These are phyloP conservation scores for Cutaneotrichosporon dermatis DNA, from an alignment of 1,284 basidiomycete genomes.

Conservation along the genomic window DNA sequence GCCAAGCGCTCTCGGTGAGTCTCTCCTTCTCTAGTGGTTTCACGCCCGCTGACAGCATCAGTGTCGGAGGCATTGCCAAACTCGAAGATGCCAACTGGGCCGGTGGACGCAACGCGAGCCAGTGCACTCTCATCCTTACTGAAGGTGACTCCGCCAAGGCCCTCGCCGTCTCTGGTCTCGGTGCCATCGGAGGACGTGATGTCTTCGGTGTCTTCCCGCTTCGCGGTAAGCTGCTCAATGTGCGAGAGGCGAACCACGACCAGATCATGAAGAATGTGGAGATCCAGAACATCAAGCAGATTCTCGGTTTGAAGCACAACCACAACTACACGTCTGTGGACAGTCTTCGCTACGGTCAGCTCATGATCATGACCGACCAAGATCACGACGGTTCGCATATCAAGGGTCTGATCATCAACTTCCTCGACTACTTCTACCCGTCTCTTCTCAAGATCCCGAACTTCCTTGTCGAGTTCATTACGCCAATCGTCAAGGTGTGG, in stretches of 20 bases:
- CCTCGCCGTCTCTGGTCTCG: constrained; percentile 87
- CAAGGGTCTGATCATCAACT: constrained; percentile 98
- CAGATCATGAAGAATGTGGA: constrained; percentile 98
- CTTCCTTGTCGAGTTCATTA: constrained; percentile 98
- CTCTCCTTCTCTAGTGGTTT: neutral
- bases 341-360: constrained; percentile 82
- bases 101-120: constrained; percentile 71
- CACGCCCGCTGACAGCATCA: constrained; percentile 50
- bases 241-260: constrained; percentile 92
- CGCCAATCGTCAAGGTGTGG: constrained; percentile 89
- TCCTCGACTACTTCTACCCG: constrained; percentile 94
- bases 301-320: constrained; percentile 91
- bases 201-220: constrained; percentile 97
- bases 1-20: constrained; percentile 75
- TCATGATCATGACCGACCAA: constrained; percentile 99
- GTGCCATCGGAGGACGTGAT: constrained; percentile 85
- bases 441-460: constrained; percentile 86
- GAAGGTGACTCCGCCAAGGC: constrained; percentile 99
- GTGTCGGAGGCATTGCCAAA: constrained; percentile 86
- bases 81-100: constrained; percentile 98
- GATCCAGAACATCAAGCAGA: constrained; percentile 96
- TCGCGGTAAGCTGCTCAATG: constrained; percentile 94
- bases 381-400: constrained; percentile 99
- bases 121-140: constrained; percentile 94
- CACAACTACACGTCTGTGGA: constrained; percentile 73